These are phyloP conservation scores for Fusarium caatingaense DNA, from an alignment of 2,329 filamentous ascomycete species.

Conservation along the genomic window DNA sequence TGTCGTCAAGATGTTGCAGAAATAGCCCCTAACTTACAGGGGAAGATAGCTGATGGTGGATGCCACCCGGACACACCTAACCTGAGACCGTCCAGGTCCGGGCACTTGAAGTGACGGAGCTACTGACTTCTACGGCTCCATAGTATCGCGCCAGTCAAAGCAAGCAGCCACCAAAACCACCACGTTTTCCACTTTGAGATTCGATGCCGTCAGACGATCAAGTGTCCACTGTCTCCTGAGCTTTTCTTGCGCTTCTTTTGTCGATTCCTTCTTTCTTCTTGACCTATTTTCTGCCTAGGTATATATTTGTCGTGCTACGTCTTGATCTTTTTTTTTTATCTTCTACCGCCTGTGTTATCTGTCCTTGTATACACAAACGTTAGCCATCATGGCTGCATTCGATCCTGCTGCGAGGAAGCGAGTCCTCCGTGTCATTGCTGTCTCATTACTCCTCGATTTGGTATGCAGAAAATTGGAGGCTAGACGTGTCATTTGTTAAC, in stretches of 20 bases:
- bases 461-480: constrained; percentile 60
- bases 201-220: constrained; percentile 36
- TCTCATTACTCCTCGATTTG: constrained; percentile 89
- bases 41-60: constrained; percentile 5
- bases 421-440: constrained; percentile 87
- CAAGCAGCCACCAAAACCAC: constrained; percentile 35
- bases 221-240: constrained; percentile 40
- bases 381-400: constrained; percentile 56
- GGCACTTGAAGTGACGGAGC: constrained; percentile 15
- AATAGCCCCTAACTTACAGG: constrained; percentile 30
- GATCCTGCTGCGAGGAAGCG: constrained; percentile 74
- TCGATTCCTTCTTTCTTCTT: background rate
- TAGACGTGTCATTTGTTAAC: constrained; percentile 9
- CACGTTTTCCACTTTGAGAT: constrained; percentile 31
- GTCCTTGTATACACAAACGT: constrained; percentile 3
- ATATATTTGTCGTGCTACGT: background rate
- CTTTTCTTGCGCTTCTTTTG: constrained; percentile 15
- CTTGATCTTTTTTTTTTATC: background rate
- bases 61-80: constrained; percentile 5
- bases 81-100: constrained; percentile 13
- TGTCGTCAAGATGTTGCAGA: constrained; percentile 25
- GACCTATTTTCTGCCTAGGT: background rate
- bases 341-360: background rate
- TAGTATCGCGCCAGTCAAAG: constrained; percentile 20
- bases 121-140: constrained; percentile 3